phyloP scores from a whole-genome alignment of 345 rosid species.

The Citrus trifoliata region DNA sequence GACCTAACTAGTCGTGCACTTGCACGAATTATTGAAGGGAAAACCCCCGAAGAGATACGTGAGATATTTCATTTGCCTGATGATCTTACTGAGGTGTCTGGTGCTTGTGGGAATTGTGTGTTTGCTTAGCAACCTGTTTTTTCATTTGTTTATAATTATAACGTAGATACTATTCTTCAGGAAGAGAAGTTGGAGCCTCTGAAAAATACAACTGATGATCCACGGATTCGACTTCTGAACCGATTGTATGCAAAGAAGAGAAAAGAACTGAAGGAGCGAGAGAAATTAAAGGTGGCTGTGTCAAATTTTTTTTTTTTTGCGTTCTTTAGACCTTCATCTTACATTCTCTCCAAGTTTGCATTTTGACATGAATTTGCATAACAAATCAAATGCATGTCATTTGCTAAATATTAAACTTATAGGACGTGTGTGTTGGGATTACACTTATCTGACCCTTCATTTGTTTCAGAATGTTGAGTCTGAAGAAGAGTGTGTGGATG shows the following conservation, averaged over 20 bases:
- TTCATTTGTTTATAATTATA: constrained; percentile 15
- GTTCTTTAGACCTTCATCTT: background rate
- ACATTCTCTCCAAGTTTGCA: background rate
- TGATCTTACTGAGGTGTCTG: constrained; percentile 88
- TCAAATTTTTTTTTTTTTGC: background rate
- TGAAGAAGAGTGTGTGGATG: constrained; percentile 72
- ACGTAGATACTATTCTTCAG: constrained; percentile 30
- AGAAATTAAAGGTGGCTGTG: constrained; percentile 61
- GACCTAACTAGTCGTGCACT: constrained; percentile 91
- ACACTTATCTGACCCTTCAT: constrained; percentile 16
- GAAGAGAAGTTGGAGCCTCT: constrained; percentile 95
- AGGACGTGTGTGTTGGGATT: background rate
- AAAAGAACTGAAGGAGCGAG: constrained; percentile 76
- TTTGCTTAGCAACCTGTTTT: constrained; percentile 9
- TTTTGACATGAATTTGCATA: background rate
- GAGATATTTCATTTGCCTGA: constrained; percentile 92
- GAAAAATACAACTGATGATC: constrained; percentile 76
- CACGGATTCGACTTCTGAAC: constrained; percentile 80
- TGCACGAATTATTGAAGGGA: constrained; percentile 84
- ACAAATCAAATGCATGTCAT: background rate
- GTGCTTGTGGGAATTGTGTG: constrained; percentile 18
- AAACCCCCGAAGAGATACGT: constrained; percentile 82
- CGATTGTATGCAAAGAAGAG: constrained; percentile 80
- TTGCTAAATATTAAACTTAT: background rate
- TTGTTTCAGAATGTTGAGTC: constrained; percentile 60